Base-by-base conservation (phyloP, 352 stramenopile genomes). In the Elongisporangium senticosum region DNA sequence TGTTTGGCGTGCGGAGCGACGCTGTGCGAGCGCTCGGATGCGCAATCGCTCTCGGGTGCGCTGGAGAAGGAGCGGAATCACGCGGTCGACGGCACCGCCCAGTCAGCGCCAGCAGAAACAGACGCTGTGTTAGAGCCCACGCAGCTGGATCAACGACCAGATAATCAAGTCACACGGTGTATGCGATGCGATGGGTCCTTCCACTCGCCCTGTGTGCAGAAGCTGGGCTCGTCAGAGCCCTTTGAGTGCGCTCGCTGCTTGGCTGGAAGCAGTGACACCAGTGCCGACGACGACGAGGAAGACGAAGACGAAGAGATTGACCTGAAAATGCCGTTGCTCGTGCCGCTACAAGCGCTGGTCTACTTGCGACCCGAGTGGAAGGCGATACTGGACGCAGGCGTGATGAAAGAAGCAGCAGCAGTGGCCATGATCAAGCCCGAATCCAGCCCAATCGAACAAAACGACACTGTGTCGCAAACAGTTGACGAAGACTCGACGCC, bases 1-100 rank as follows among this genome's bases (percentile, higher is more conserved):
- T 86, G 76, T 66, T 64, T 86, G 53, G 55, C 61, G 49, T 86
- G 76, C 49, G 65, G 75, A 48, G 51, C 72, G 48, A 51, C 67
- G 13, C 47, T 79, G 19, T 13, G 14, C 48, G 53, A 39, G 13
- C 4, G 17, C 8, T 40, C 20, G 22, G 58, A 57, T 59, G 59
- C 49, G 51, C 55, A 70, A 55, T 50, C 55, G 22, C 13, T 4
- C 26, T 22, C 20, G 51, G 22, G 0, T 28, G 20, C 14, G 23
- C 54, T n/a, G 21, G 49, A 70, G 56, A 64, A 39, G 49, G 58
- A 23, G 50, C 68, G 65, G 53, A 58, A 15, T 55, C n/a, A 47
- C 43, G 24, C 23, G 21, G 11, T 51, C 26, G 33, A 43, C 19
- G 24, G 6, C 56, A 10, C 8, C 37, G 20, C 15, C 47, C 14